Conservation (phyloP, 2,329 filamentous ascomycete species). For the Colletotrichum neosansevieriae region DNA sequence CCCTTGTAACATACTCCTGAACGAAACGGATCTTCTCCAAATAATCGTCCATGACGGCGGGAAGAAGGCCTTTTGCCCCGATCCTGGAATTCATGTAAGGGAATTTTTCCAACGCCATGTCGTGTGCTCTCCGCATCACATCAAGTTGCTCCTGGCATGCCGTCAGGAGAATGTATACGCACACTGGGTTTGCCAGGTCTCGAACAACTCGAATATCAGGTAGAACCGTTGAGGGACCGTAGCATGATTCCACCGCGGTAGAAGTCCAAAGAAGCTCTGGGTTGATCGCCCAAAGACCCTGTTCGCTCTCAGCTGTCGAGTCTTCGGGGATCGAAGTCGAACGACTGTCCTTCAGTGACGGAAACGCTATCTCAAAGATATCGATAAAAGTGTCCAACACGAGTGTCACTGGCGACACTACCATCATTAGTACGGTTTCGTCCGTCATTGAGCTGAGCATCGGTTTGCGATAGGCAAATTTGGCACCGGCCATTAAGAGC, state of each 20-base stretch:
- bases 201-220: background rate
- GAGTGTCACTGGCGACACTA: constrained; percentile 23
- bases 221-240: background rate
- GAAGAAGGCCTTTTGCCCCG: background rate
- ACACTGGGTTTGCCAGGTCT: constrained; percentile 6
- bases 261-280: background rate
- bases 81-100: background rate
- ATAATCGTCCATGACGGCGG: background rate
- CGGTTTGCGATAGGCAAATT: constrained; percentile 25
- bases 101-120: background rate
- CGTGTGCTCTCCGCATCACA: background rate
- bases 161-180: constrained; percentile 9
- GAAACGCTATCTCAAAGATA: constrained; percentile 19
- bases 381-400: constrained; percentile 28
- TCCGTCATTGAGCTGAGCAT: constrained; percentile 29
- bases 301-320: background rate
- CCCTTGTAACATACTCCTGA: background rate
- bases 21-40: background rate
- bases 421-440: constrained; percentile 29
- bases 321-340: background rate
- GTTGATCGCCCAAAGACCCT: background rate
- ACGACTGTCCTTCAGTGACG: background rate
- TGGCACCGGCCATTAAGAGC: constrained; percentile 15
- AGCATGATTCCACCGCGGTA: background rate
- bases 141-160: constrained; percentile 8